A percentile compares a stretch with the other conserved stretches of the same genome.
phyloP scores from a whole-genome alignment of 805 yeast genomes.

The Kuraishia capsulata region DNA sequence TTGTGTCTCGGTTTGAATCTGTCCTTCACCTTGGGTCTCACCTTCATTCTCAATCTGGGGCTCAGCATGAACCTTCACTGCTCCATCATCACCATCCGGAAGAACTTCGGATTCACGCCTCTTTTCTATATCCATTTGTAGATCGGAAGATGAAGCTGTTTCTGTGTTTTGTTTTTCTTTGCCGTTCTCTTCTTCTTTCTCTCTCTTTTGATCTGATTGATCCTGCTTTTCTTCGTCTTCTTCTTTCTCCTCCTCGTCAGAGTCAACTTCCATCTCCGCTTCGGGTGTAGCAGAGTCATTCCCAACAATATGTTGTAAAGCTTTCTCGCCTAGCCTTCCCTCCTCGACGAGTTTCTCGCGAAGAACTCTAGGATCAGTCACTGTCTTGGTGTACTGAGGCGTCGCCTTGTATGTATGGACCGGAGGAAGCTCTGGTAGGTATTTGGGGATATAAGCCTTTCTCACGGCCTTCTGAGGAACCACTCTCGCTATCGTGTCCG shows the following conservation, averaged over 20 bases:
- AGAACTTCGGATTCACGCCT: no score
- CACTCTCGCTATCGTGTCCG: slow-evolving; percentile 38
- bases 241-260: slow-evolving; percentile 1
- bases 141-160: no score
- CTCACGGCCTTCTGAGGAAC: slow-evolving; percentile 39
- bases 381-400: slow-evolving; percentile 51
- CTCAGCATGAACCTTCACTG: slow-evolving; percentile 3
- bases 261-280: slow-evolving; percentile 10
- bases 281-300: not conserved
- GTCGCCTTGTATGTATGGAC: slow-evolving; percentile 85
- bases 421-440: slow-evolving; percentile 88
- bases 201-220: no score
- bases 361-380: slow-evolving; percentile 63
- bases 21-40: no score
- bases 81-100: slow-evolving; percentile 1
- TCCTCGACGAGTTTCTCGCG: slow-evolving; percentile 71
- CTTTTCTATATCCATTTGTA: no score
- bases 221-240: not conserved
- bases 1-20: slow-evolving; percentile 1
- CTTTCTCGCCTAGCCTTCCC: slow-evolving; percentile 71
- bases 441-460: slow-evolving; percentile 49
- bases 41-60: not conserved
- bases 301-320: slow-evolving; percentile 50
- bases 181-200: slow-evolving; percentile 6
- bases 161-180: no score